Percentiles rank a stretch among this genome's conserved stretches.
phyloP scores from a whole-genome alignment of 257 asterid species.

The Nicotiana obtusifolia region DNA sequence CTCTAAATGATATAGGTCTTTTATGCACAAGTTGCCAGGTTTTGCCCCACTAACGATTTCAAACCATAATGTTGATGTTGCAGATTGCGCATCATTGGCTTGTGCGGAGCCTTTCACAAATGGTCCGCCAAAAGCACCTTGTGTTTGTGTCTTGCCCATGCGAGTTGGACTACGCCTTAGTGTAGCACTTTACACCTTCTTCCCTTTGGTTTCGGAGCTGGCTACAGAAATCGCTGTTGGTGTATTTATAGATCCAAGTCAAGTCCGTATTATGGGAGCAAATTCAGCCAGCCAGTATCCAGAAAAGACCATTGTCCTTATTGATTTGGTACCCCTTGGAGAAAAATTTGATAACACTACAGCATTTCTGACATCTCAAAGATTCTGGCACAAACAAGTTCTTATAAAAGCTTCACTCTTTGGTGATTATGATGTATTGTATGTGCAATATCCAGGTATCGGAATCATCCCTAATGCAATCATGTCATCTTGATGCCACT shows the following conservation, averaged over 20 bases:
- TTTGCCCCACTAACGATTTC: background rate
- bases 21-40: background rate
- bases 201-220: constrained; percentile 83
- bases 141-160: constrained; percentile 75
- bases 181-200: constrained; percentile 71
- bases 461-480: background rate
- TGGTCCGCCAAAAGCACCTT: constrained; percentile 71
- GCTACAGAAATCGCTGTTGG: constrained; percentile 79
- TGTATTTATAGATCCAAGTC: constrained; percentile 69
- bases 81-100: constrained; percentile 65
- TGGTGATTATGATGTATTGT: constrained; percentile 77
- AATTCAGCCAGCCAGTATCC: constrained; percentile 72
- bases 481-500: background rate
- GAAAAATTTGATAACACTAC: constrained; percentile 56
- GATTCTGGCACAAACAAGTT: constrained; percentile 82
- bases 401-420: constrained; percentile 46
- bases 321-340: constrained; percentile 79
- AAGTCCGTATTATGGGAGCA: constrained; percentile 95
- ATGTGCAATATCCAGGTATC: constrained; percentile 86
- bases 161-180: constrained; percentile 67
- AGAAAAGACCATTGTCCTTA: constrained; percentile 67
- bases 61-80: constrained; percentile 11
- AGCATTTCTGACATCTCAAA: constrained; percentile 51
- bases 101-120: constrained; percentile 77
- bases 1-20: constrained; percentile 1